These are phyloP conservation scores for Beauveria asiatica DNA, from an alignment of 2,329 filamentous ascomycete genomes.

Conservation along the genomic window DNA sequence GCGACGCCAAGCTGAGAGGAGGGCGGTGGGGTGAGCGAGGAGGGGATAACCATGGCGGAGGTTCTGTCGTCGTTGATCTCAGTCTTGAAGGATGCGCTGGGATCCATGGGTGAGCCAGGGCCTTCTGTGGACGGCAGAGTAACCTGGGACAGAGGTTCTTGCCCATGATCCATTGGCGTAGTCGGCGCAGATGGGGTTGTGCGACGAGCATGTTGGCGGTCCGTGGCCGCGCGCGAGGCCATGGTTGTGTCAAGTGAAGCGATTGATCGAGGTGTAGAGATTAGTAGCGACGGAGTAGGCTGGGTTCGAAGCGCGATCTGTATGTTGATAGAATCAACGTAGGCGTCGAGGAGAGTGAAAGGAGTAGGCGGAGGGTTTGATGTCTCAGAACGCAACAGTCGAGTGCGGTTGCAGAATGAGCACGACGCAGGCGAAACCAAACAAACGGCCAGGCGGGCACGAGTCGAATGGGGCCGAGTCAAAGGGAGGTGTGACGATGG, in stretches of 20 bases:
- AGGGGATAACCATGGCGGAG: conserved; percentile 42
- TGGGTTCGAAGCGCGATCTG: not conserved
- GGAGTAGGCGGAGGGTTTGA: not conserved
- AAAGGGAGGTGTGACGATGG: not conserved
- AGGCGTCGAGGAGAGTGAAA: not conserved
- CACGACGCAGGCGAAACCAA: conserved; percentile 2
- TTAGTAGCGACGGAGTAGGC: not conserved
- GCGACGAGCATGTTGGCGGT: not conserved
- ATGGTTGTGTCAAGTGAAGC: not conserved
- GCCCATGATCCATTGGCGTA: conserved; percentile 5
- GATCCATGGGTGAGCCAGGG: conserved; percentile 44
- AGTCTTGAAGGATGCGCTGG: conserved; percentile 39
- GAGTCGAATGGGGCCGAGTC: not conserved
- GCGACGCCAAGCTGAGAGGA: conserved; percentile 40
- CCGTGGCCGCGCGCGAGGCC: conserved; percentile 1
- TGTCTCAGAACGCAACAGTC: conserved; percentile 1
- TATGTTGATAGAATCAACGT: not conserved
- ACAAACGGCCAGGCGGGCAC: not conserved
- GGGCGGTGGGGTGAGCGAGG: conserved; percentile 49
- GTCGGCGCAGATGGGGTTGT: conserved; percentile 1
- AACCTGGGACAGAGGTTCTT: conserved; percentile 33
- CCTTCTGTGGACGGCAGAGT: conserved; percentile 51
- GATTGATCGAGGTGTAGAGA: not conserved
- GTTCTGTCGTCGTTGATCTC: conserved; percentile 40
- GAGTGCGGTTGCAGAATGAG: not conserved